Percentiles rank a stretch among this genome's conserved stretches.
Conservation (phyloP, 345 rosid genomes). For the Mallotus nudiflorus region DNA sequence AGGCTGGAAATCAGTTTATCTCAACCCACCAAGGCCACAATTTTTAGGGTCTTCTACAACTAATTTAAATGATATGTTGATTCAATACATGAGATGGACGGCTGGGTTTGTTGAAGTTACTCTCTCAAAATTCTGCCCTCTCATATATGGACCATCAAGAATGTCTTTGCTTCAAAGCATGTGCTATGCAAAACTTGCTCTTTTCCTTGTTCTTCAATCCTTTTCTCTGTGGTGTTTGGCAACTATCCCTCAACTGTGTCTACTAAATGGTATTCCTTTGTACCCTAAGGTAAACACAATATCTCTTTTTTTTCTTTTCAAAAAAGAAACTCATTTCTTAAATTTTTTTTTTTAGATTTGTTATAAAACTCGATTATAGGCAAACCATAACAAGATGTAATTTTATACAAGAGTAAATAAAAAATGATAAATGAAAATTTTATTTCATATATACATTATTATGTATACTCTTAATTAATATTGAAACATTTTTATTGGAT, state of each 20-base stretch:
- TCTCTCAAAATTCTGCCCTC: slow-evolving; percentile 42
- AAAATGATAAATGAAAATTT: too few species aligned
- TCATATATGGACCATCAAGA: slow-evolving; percentile 35
- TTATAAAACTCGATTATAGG: too few species aligned
- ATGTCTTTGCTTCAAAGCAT: slow-evolving; percentile 32
- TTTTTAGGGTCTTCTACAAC: slow-evolving; percentile 35
- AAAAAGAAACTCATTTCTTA: too few species aligned
- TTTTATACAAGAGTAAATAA: too few species aligned
- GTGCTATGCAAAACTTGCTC: slow-evolving; percentile 23
- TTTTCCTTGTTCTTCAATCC: slow-evolving; percentile 17
- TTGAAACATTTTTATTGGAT: too few species aligned
- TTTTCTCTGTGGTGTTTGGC: slow-evolving; percentile 39
- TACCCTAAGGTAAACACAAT: slow-evolving; percentile 38
- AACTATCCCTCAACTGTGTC: slow-evolving; percentile 43
- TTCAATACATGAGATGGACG: slow-evolving; percentile 43
- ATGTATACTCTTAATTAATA: too few species aligned
- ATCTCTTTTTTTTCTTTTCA: too few species aligned
- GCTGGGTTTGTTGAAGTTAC: slow-evolving; percentile 30
- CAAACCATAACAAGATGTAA: too few species aligned
- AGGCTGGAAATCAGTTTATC: slow-evolving; percentile 44
- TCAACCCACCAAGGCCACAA: slow-evolving; percentile 33
- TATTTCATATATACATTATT: too few species aligned
- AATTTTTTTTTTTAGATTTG: too few species aligned
- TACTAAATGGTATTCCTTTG: slow-evolving; percentile 36
- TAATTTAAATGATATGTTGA: slow-evolving; percentile 24